phyloP scores from a whole-genome alignment of 2,329 filamentous ascomycete species.

The Calonectria montana region DNA sequence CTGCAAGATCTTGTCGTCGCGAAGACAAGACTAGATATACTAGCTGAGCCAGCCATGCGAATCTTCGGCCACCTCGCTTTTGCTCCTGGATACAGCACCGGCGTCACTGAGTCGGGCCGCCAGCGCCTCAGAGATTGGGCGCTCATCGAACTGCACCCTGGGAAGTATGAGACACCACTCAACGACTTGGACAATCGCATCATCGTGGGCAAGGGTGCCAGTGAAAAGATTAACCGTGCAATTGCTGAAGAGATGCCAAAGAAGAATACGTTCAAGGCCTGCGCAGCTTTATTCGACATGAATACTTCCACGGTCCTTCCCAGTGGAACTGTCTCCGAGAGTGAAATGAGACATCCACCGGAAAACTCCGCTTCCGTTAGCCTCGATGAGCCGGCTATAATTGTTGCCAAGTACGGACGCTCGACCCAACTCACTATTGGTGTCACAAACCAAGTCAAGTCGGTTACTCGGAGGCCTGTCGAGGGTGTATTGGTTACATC shows the following conservation, averaged over 20 bases:
- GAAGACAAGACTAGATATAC: not conserved
- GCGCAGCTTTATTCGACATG: not conserved
- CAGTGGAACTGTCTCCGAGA: not conserved
- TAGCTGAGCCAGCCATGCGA: not conserved
- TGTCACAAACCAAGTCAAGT: not conserved
- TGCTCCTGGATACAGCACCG: not conserved
- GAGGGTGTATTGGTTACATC: not conserved
- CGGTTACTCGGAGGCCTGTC: not conserved
- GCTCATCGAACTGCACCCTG: constrained; percentile 19
- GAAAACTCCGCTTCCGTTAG: too few relatives aligned
- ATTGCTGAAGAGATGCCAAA: not conserved
- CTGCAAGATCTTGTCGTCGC: not conserved
- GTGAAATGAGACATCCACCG: not conserved
- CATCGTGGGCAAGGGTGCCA: not conserved
- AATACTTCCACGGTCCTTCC: not conserved
- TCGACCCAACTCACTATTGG: not conserved
- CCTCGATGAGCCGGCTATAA: not conserved
- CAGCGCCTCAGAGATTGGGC: constrained; percentile 22
- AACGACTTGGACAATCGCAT: not conserved
- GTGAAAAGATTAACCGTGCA: not conserved
- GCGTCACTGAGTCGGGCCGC: not conserved
- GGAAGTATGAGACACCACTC: not conserved
- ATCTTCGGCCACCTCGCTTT: constrained; percentile 17
- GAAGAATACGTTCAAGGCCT: too few relatives aligned
- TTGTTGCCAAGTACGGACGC: constrained; percentile 4